Evolutionary conservation across 495 filamentous ascomycete species (phyloP).

Genomic region (Tetracladium setigerum): DNA sequence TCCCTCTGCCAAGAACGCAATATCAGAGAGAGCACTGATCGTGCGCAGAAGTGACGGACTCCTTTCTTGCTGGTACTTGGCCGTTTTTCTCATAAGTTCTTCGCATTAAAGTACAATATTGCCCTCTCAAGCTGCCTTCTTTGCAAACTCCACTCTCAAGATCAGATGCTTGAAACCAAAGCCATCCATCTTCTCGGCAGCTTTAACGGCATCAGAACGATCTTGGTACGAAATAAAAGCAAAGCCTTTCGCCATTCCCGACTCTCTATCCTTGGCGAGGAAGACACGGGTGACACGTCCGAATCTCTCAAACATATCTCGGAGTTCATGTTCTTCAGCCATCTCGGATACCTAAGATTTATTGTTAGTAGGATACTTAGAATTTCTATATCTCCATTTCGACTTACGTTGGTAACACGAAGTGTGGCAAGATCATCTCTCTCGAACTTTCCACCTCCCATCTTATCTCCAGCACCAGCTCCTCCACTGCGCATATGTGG

Average conservation of each 20-base stretch:
- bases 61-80: too few relatives aligned
- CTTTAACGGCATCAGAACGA: slow-evolving; percentile 76
- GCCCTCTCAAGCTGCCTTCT: slow-evolving; percentile 51
- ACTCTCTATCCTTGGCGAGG: slow-evolving; percentile 93
- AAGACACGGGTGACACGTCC: slow-evolving; percentile 96
- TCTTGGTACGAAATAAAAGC: slow-evolving; percentile 96
- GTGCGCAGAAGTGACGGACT: too few relatives aligned
- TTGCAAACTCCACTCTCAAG: slow-evolving; percentile 84
- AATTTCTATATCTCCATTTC: background rate
- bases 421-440: slow-evolving; percentile 94
- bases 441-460: slow-evolving; percentile 85
- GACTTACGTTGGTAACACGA: slow-evolving; percentile 82
- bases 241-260: slow-evolving; percentile 90
- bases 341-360: slow-evolving; percentile 75
- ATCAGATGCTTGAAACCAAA: slow-evolving; percentile 90
- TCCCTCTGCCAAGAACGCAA: too few relatives aligned
- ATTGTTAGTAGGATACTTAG: background rate
- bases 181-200: slow-evolving; percentile 96
- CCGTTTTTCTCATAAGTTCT: background rate
- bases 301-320: slow-evolving; percentile 96
- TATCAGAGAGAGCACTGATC: too few relatives aligned
- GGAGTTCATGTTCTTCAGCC: slow-evolving; percentile 88
- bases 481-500: slow-evolving; percentile 76
- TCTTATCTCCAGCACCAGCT: slow-evolving; percentile 63
- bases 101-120: background rate